phyloP scores from a whole-genome alignment of 352 stramenopile species.

The Phytophthora citrophthora region DNA sequence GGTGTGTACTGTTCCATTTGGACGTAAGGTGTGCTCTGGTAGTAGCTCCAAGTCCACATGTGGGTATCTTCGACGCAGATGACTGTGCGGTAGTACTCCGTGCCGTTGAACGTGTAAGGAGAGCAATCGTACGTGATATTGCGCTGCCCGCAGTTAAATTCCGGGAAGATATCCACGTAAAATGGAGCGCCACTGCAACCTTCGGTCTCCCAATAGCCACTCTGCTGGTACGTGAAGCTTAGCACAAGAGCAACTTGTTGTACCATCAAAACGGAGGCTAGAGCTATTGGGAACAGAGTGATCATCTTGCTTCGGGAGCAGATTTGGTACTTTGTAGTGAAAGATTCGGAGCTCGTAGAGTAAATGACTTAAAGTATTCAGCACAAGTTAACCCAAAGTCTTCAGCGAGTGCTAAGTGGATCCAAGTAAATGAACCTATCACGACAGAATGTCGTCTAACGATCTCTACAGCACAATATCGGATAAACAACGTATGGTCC shows the following conservation, averaged over 20 bases:
- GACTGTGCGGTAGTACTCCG: conserved; percentile 19
- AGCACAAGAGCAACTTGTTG: neutral
- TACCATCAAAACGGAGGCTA: neutral
- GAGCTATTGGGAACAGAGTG: neutral
- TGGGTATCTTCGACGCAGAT: conserved; percentile 23
- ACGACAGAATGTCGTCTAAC: too few species aligned
- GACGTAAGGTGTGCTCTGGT: conserved; percentile 45
- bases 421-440: too few species aligned
- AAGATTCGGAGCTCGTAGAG: neutral
- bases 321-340: neutral
- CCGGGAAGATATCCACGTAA: conserved; percentile 25
- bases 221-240: conserved; percentile 21
- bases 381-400: conserved; percentile 4
- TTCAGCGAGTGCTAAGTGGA: neutral
- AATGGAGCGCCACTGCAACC: conserved; percentile 14
- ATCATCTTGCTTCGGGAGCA: neutral
- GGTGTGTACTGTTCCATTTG: conserved; percentile 31
- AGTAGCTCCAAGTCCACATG: conserved; percentile 18
- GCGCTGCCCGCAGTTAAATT: conserved; percentile 21
- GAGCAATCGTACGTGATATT: conserved; percentile 33
- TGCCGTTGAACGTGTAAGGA: conserved; percentile 19
- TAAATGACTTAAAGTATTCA: conserved; percentile 1
- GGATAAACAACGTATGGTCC: too few species aligned
- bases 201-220: conserved; percentile 10
- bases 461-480: too few species aligned